Conservation (phyloP, 371 early-diverging fungal genomes). For the Mortierella sp. region DNA sequence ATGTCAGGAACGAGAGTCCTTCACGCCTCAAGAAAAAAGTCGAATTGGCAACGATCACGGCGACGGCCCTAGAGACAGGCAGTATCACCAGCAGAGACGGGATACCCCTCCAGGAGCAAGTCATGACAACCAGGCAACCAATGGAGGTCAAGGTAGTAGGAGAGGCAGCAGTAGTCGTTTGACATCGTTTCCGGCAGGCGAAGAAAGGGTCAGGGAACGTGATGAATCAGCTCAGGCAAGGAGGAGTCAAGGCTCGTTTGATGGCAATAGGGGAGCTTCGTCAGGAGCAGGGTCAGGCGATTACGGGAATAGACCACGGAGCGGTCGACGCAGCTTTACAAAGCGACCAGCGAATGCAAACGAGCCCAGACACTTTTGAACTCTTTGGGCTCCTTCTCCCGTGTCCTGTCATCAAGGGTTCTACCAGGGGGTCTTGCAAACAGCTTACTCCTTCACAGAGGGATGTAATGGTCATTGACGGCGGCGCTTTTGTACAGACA, state of each 20-base stretch:
- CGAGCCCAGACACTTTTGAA: slow-evolving; percentile 20
- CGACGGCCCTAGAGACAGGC: slow-evolving; percentile 21
- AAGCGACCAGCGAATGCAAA: slow-evolving; percentile 32
- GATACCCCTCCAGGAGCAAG: too few species aligned
- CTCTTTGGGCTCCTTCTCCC: too few species aligned
- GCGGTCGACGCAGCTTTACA: slow-evolving; percentile 17
- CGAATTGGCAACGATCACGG: slow-evolving; percentile 34
- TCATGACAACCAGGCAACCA: too few species aligned
- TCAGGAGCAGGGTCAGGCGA: slow-evolving; percentile 3
- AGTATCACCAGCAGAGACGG: slow-evolving; percentile 7
- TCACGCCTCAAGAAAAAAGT: slow-evolving; percentile 23
- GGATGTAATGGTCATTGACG: too few species aligned
- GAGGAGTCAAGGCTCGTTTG: slow-evolving; percentile 7
- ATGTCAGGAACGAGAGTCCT: slow-evolving; percentile 33
- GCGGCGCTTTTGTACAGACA: too few species aligned
- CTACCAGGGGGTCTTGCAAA: too few species aligned
- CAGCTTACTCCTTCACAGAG: too few species aligned
- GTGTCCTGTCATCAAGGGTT: too few species aligned
- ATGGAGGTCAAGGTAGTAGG: background rate
- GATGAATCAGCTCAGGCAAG: background rate
- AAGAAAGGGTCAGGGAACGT: slow-evolving; percentile 8
- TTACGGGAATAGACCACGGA: slow-evolving; percentile 10
- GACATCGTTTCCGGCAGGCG: slow-evolving; percentile 15
- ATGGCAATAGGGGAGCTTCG: background rate
- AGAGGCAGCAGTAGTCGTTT: background rate